Conservation (phyloP, 1,139 yeast species). For the Pichia sp. region DNA sequence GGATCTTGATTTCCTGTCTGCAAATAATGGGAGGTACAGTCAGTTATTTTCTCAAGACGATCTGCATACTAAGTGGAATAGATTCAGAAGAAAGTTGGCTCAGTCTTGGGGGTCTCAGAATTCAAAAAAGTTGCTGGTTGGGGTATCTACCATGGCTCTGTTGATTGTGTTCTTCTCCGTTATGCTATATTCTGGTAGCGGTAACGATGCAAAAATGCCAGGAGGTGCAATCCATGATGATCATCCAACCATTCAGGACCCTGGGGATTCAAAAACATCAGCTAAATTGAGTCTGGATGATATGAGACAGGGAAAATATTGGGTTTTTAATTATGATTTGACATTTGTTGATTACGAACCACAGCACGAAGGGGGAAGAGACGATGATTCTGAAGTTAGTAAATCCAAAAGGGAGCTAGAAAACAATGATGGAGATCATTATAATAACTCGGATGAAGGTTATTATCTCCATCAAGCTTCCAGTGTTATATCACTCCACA, state of each 20-base stretch:
- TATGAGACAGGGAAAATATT: conserved; percentile 10
- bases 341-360: conserved; percentile 9
- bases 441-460: conserved; percentile 22
- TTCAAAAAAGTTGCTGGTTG: conserved; percentile 6
- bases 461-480: conserved; percentile 16
- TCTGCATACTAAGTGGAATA: conserved; percentile 1
- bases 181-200: conserved; percentile 8
- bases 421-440: conserved; percentile 3
- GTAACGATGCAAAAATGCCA: conserved; percentile 7
- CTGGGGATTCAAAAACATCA: background rate
- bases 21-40: no score
- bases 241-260: background rate
- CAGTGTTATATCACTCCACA: conserved; percentile 13
- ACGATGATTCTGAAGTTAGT: conserved; percentile 1
- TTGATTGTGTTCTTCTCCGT: conserved; percentile 6
- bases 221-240: conserved; percentile 8
- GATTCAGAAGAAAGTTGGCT: background rate
- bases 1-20: no score
- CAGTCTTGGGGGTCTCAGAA: background rate
- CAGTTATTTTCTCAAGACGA: conserved; percentile 5
- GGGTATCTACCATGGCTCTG: conserved; percentile 1
- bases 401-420: conserved; percentile 4
- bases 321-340: conserved; percentile 7
- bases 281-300: conserved; percentile 10
- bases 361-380: background rate